These are phyloP conservation scores for Lycium barbarum DNA, from an alignment of 257 asterid genomes.

Conservation along the genomic window DNA sequence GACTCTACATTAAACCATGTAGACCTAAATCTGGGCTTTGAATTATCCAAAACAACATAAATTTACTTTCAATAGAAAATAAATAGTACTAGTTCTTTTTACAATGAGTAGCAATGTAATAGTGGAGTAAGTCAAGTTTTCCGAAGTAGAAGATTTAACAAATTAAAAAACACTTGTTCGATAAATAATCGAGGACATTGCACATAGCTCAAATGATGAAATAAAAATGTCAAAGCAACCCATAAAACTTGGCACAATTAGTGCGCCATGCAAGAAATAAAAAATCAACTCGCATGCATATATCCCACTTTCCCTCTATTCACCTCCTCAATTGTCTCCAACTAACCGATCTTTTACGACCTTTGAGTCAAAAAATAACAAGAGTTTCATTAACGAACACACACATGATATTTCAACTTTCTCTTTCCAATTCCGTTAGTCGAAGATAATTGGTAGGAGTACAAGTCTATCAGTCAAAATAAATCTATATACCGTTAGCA, in stretches of 20 bases:
- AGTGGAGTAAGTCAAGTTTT: too few species aligned
- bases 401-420: background rate
- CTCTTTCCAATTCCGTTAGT: conserved; percentile 23
- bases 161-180: too few species aligned
- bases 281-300: background rate
- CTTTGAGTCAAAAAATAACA: conserved; percentile 3
- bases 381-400: background rate
- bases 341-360: conserved; percentile 24
- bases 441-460: background rate
- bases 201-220: too few species aligned
- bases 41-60: background rate
- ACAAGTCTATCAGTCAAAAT: background rate
- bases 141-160: background rate
- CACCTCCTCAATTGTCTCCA: background rate
- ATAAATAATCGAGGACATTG: too few species aligned
- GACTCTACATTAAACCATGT: background rate
- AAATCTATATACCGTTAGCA: background rate
- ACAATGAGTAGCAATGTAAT: too few species aligned
- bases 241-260: too few species aligned
- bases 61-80: too few species aligned
- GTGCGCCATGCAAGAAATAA: too few species aligned
- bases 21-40: too few species aligned
- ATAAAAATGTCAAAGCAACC: too few species aligned
- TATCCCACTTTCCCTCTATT: conserved; percentile 2
- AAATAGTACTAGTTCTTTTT: too few species aligned